Evolutionary conservation across 192 early-diverging fungal genomes (phyloP), one percentile per base, ranked within the genome.

Genomic region (Geranomyces variabilis): DNA sequence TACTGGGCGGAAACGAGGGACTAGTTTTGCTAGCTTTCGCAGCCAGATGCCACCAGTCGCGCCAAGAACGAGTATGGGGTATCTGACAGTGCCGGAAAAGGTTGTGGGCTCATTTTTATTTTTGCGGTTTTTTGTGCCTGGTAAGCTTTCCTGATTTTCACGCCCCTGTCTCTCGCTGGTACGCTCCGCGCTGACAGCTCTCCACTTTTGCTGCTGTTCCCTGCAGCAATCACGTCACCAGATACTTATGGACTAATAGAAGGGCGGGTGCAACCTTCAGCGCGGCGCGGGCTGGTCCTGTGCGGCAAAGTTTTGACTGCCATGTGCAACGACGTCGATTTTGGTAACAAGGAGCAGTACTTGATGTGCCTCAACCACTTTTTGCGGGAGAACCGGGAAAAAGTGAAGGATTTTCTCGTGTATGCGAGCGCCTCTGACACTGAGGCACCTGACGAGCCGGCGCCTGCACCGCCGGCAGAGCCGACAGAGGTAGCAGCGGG

Each of bases 31-130:
- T 7, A 60, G 58, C 31, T 60, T 60, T 31, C 22, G 58, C 6
- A 31, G 28, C 8, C 31, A 28, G 58, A 60, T 60, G 58, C 22
- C 58, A 7, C 17, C 22, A 5, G 31, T 60, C 17, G 65, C 77
- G 44, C 69, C 33, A 73, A 71, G 69, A 73, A 67, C 63, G 48
- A 68, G 75, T 0, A 76, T 73, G 49, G 85, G 81, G 0, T 80
- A 84, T 49, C 84, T 91, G n/a, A 82, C 82, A 17, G 75, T 86
- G 2, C 73, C 83, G 0, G 90, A 92, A 63, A 87, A 86, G 33
- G 81, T 92, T 1, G 82, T 92, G 55, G 89, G 89, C 47, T 88
- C 88, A 66, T 86, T 88, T 22, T 65, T 88, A 17, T 88, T 88
- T 75, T 70, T 88, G 10, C 67, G 86, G 45, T 84, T 86, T 56